phyloP scores from a whole-genome alignment of 2,329 filamentous ascomycete species.

The Neospermospora avenae region DNA sequence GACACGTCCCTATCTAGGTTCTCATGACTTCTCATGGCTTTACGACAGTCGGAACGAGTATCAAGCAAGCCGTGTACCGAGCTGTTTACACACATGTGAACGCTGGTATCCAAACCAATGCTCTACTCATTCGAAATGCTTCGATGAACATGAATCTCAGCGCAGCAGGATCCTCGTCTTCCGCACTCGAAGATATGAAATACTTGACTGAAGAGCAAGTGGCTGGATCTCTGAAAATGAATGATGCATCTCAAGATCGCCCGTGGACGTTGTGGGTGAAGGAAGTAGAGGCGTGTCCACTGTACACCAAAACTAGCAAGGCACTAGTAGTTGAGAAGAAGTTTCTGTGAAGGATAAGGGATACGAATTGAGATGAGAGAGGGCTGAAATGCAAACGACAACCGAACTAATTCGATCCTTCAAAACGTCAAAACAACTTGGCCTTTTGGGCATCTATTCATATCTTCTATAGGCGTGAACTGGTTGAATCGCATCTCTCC shows the following conservation, averaged over 20 bases:
- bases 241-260: conserved; percentile 29
- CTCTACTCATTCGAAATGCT: conserved; percentile 31
- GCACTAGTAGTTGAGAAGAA: background rate
- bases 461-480: too few relatives aligned
- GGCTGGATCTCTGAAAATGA: conserved; percentile 30
- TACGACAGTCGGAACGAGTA: conserved; percentile 37
- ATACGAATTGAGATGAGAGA: background rate
- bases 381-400: background rate
- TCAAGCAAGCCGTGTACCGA: conserved; percentile 41
- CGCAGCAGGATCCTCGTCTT: background rate
- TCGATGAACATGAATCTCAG: background rate
- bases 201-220: conserved; percentile 26
- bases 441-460: too few relatives aligned
- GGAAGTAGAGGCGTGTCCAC: conserved; percentile 29
- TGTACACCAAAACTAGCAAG: conserved; percentile 23
- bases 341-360: background rate
- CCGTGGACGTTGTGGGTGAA: conserved; percentile 34
- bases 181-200: conserved; percentile 2
- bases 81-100: conserved; percentile 45
- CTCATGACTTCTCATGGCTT: conserved; percentile 47
- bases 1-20: conserved; percentile 35
- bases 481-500: too few relatives aligned
- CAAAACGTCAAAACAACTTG: background rate
- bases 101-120: conserved; percentile 41
- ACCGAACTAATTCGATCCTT: background rate